A percentile compares a stretch with the other conserved stretches of the same genome.
phyloP scores from a whole-genome alignment of 2,329 filamentous ascomycete genomes.

The Sordariomycetes sp. region DNA sequence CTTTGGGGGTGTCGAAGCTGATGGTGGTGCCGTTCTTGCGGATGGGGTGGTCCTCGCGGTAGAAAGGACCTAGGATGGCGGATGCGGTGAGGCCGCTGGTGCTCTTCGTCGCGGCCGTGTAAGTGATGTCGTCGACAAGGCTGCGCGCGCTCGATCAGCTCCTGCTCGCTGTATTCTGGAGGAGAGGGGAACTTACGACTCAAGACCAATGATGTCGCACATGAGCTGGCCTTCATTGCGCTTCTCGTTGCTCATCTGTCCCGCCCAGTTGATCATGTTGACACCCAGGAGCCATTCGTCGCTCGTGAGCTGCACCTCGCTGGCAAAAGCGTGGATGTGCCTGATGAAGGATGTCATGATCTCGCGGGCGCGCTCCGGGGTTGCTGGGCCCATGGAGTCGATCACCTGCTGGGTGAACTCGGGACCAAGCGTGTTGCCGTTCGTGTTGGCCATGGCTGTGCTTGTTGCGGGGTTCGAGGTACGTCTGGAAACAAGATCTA shows the following conservation, averaged over 20 bases:
- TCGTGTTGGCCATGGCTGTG: no score
- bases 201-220: constrained; percentile 65
- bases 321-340: constrained; percentile 74
- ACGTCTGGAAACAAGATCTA: no score
- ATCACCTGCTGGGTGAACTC: constrained; percentile 67
- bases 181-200: constrained; percentile 39
- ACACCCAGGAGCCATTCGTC: constrained; percentile 72
- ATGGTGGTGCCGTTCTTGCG: constrained; percentile 64
- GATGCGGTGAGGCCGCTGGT: constrained; percentile 53
- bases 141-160: constrained; percentile 14
- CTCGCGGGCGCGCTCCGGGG: constrained; percentile 56
- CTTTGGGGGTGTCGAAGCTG: constrained; percentile 38
- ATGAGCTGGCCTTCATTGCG: constrained; percentile 68
- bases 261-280: constrained; percentile 47
- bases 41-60: constrained; percentile 62
- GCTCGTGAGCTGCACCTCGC: constrained; percentile 70
- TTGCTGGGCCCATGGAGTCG: constrained; percentile 63
- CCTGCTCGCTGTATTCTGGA: neutral
- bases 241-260: constrained; percentile 58
- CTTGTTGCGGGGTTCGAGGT: no score
- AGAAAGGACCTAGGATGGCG: constrained; percentile 80
- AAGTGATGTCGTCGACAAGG: constrained; percentile 75
- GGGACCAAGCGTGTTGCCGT: constrained; percentile 20
- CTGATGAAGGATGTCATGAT: constrained; percentile 60
- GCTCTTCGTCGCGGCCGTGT: constrained; percentile 39